phyloP scores from a whole-genome alignment of 2,329 filamentous ascomycete species.

The Penicillium capsulatum region DNA sequence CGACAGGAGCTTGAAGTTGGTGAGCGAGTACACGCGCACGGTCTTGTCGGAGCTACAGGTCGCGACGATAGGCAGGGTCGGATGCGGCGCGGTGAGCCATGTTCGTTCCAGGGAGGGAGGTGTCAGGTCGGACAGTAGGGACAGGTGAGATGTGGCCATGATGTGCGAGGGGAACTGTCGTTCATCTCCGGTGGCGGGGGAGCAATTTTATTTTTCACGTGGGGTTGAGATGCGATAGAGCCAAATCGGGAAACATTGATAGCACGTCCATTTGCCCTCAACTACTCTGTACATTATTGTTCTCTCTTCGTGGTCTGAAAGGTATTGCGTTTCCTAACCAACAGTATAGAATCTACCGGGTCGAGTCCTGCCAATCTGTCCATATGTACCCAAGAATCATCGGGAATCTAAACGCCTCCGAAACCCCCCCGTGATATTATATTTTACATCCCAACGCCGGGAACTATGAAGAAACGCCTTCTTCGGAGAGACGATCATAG shows the following conservation, averaged over 20 bases:
- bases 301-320: too few relatives aligned
- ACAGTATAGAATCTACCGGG: too few relatives aligned
- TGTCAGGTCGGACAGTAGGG: constrained; percentile 49
- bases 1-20: constrained; percentile 72
- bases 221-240: constrained; percentile 6
- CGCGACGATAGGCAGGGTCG: constrained; percentile 79
- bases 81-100: constrained; percentile 83
- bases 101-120: constrained; percentile 59
- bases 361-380: constrained; percentile 13
- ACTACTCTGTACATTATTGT: too few relatives aligned
- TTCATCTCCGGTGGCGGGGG: constrained; percentile 2
- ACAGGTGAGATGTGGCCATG: constrained; percentile 25
- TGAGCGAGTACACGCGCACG: constrained; percentile 84
- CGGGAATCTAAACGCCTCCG: constrained; percentile 4
- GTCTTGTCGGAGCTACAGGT: constrained; percentile 82
- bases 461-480: constrained; percentile 19
- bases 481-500: constrained; percentile 51
- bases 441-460: too few relatives aligned
- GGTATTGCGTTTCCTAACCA: too few relatives aligned
- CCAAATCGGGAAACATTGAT: too few relatives aligned
- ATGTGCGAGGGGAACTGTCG: not conserved
- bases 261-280: too few relatives aligned
- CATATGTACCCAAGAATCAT: constrained; percentile 4
- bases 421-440: not conserved
- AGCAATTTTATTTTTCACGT: constrained; percentile 10